Percentiles rank a stretch among this genome's conserved stretches.
These are phyloP conservation scores for Mycena amicta DNA, from an alignment of 768 basidiomycete species.

Conservation along the genomic window DNA sequence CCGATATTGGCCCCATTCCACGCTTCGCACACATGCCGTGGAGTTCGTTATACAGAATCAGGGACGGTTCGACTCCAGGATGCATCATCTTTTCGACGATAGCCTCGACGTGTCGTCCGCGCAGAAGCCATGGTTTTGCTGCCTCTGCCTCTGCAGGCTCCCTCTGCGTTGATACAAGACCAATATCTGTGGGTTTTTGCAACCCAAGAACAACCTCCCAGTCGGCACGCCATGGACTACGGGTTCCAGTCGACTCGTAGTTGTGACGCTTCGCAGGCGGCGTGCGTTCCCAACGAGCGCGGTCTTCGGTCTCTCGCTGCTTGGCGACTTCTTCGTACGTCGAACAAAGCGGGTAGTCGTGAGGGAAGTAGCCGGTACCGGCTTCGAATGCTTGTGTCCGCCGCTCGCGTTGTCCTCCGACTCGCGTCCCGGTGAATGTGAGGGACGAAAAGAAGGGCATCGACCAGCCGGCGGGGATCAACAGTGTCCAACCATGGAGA, in stretches of 20 bases:
- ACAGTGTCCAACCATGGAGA: constrained; percentile 85
- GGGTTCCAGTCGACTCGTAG: constrained; percentile 62
- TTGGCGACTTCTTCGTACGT: constrained; percentile 56
- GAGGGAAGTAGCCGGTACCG: constrained; percentile 74
- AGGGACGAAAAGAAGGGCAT: constrained; percentile 90
- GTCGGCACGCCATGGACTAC: constrained; percentile 75
- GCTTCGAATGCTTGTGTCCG: constrained; percentile 83
- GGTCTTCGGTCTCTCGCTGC: constrained; percentile 54
- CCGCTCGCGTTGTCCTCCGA: constrained; percentile 85
- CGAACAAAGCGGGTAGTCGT: constrained; percentile 67
- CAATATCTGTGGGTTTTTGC: constrained; percentile 16
- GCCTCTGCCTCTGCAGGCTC: constrained; percentile 32
- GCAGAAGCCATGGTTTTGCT: constrained; percentile 68
- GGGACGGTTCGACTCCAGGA: constrained; percentile 40
- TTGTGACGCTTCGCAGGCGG: constrained; percentile 88
- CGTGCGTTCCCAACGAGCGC: constrained; percentile 69
- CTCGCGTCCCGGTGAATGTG: constrained; percentile 77
- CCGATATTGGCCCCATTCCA: constrained; percentile 40
- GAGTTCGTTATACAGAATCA: constrained; percentile 53
- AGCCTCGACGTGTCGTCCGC: constrained; percentile 49
- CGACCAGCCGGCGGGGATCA: constrained; percentile 86
- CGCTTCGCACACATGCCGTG: constrained; percentile 64
- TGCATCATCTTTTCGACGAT: constrained; percentile 44
- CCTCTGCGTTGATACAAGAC: constrained; percentile 61
- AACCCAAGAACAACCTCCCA: constrained; percentile 76